Base-by-base conservation (phyloP, 2,329 filamentous ascomycete genomes). In the Scytalidium lignicola region DNA sequence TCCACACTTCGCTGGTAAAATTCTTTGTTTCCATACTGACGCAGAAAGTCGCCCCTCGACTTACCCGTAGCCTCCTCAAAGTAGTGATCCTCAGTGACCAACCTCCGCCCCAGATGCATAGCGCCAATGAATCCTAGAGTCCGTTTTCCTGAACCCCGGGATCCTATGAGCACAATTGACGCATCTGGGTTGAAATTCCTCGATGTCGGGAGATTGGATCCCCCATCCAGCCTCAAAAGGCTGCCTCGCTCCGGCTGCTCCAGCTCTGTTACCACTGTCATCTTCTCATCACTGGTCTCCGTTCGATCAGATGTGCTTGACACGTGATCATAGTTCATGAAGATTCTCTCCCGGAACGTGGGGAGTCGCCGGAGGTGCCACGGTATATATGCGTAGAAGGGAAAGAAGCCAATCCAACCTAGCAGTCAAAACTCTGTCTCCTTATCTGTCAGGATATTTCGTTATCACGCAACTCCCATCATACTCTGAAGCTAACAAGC, bases 111-210 rank as follows among this genome's bases (percentile, higher is more conserved):
- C 64, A 87, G 82, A 44, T 85, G 84, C 7, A 83, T 82, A 0
- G 86, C 86, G 5, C 86, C 83, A 53, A 91, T 88, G 43, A 91
- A 79, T 13, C 83, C 87, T 10, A 91, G 70, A 1, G 85, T 89
- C 1, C 85, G 86, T 65, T 90, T 90, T 15, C 87, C 87, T 4
- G 84, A 81, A 10, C 86, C 87, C 13, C 85, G 80, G 49, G 89
- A 82, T 2, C 87, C 87, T 19, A 87, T 77, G 17, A 91, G 72
- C 6, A 90, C 78, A 48, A 91, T 81, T 1, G 87, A 89, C 2
- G 84, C 82, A 70, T 86, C 76, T 9, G 50, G 48, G 23, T 50
- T 49, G 45, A 65, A 65, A 20, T 58, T 47, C 51, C 62, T 51
- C 18, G 53, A 49, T 19, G 40, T 54, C 46, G 56, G 55, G 12